Percentiles rank a stretch among this genome's conserved stretches.
Conservation (phyloP, 352 stramenopile genomes). For the Sclerospora graminicola region DNA sequence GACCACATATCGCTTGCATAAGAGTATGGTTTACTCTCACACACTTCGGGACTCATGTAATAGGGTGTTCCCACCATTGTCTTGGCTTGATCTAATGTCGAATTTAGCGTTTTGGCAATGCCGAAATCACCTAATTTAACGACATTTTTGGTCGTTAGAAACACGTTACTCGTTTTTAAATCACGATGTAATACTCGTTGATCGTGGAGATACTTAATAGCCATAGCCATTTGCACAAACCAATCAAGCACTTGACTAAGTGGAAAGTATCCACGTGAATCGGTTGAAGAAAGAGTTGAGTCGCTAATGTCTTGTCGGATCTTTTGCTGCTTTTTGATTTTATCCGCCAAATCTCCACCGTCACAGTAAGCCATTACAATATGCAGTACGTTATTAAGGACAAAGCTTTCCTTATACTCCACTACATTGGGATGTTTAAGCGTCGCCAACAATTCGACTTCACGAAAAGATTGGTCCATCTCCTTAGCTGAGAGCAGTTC, state of each 20-base stretch:
- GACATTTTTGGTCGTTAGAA: constrained; percentile 73
- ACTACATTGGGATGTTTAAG: constrained; percentile 92
- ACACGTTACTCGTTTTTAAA: constrained; percentile 93
- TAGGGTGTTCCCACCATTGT: constrained; percentile 90
- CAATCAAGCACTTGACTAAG: constrained; percentile 64
- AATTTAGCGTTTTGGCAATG: constrained; percentile 83
- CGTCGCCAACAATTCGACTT: constrained; percentile 86
- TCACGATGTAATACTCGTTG: constrained; percentile 89
- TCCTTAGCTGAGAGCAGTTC: constrained; percentile 70
- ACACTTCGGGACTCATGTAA: constrained; percentile 92
- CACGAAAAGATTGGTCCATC: constrained; percentile 63
- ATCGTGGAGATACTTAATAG: constrained; percentile 90
- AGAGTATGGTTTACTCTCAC: constrained; percentile 87
- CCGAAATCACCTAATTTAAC: constrained; percentile 91
- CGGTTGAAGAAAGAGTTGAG: background rate
- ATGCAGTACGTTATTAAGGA: constrained; percentile 70
- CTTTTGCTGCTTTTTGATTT: constrained; percentile 44
- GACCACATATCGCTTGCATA: constrained; percentile 90
- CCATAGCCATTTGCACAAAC: constrained; percentile 92
- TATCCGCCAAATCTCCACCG: constrained; percentile 69
- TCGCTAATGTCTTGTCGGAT: constrained; percentile 13
- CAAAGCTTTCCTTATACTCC: constrained; percentile 90
- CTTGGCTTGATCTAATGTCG: constrained; percentile 74
- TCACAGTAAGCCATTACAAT: constrained; percentile 96
- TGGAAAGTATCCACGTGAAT: constrained; percentile 39